Base-by-base conservation (phyloP, 768 basidiomycete genomes). In the Mrakia gelida region DNA sequence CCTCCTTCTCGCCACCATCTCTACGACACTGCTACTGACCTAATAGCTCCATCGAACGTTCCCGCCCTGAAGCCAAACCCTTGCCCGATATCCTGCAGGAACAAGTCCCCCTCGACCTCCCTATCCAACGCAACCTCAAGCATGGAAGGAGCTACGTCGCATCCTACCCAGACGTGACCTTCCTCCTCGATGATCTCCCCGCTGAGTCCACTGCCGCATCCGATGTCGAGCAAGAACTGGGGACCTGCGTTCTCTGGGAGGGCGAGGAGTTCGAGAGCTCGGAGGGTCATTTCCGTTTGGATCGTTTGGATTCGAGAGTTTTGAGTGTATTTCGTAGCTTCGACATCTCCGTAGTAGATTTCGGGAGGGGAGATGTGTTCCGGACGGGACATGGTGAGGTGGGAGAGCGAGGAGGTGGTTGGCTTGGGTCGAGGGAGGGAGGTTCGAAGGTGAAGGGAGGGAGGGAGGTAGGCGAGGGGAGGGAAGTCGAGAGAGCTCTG, bases 51-150 rank as follows among this genome's bases (percentile, higher is more conserved):
- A 83, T 99, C 97, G 83, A 99, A 98, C 80, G 92, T 92, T 79
- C 96, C 97, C 76, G 97, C 93, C 59, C 97, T 89, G 84, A 97
- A 99, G 10, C 95, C 95, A 82, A 98, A 92, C 0, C 97, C 97
- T 84, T 99, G 97, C 0, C 97, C 97, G 62, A 98, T 97, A 82
- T 99, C 97, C 81, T 98, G 95, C 49, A 98, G 84, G 84, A 99
- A 96, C 32, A 99, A 86, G 84, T 99, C 97, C 3, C 97, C 97
- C 80, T 95, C 94, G 0, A 98, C 92, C 82, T 98, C 93, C 59
- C 96, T 87, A 83, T 98, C 94, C 72, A 99, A 86, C 11, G 97
- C 97, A 41, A 98, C 94, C 88, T 98, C 95, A 43, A 99, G 89
- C 97, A 99, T 99, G 80, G 93, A 95, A 0, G 96, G 96, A 0